phyloP scores from a whole-genome alignment of 208 protist species.

The Acanthamoeba healyi region DNA sequence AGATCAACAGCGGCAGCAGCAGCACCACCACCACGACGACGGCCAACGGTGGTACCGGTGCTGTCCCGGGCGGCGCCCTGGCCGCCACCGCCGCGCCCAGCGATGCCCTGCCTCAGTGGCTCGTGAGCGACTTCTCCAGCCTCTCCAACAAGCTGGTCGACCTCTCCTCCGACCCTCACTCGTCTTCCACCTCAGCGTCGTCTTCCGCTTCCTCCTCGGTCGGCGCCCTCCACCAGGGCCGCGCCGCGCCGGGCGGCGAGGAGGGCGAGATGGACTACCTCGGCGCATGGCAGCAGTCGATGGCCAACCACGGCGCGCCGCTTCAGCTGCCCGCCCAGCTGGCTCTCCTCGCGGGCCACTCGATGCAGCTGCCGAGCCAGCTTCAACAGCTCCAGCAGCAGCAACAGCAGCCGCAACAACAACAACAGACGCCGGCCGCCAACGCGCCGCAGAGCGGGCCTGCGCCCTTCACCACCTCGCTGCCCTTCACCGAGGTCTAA shows the following conservation, averaged over 20 bases:
- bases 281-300: slow-evolving; percentile 22
- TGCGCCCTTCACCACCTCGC: slow-evolving; percentile 11
- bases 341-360: slow-evolving; percentile 4
- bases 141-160: slow-evolving; percentile 48
- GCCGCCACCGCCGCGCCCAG: not conserved
- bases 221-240: not conserved
- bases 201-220: not conserved
- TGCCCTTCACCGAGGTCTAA: slow-evolving; percentile 41
- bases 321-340: not conserved
- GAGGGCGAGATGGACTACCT: slow-evolving; percentile 25
- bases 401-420: not conserved
- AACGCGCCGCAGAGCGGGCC: not conserved
- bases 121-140: slow-evolving; percentile 45
- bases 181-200: not conserved
- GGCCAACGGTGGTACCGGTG: too few relatives aligned
- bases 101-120: slow-evolving; percentile 41
- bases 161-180: slow-evolving; percentile 1
- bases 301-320: slow-evolving; percentile 18
- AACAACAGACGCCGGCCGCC: not conserved
- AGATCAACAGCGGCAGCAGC: slow-evolving; percentile 23
- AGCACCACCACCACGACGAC: not conserved
- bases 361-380: not conserved
- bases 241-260: not conserved
- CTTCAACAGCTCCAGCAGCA: not conserved
- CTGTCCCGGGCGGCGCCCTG: not conserved